These are phyloP conservation scores for Apostasia shenzhenica DNA, from an alignment of 106 monocot genomes.

Conservation along the genomic window DNA sequence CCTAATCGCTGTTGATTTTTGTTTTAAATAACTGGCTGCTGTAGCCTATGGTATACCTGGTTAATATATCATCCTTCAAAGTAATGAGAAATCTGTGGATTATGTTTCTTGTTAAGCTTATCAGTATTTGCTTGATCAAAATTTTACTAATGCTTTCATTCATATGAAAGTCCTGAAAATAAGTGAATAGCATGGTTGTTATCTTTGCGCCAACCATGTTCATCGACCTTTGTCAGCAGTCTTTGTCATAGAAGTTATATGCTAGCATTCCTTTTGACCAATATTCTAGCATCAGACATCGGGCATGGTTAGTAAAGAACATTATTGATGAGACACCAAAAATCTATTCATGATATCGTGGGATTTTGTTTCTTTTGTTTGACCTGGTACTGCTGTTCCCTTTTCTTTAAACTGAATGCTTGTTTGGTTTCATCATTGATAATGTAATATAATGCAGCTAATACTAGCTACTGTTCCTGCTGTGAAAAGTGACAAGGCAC, in stretches of 20 bases:
- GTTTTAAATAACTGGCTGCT: background rate
- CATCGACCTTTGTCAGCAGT: no score
- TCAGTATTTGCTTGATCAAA: no score
- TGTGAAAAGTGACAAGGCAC: constrained; percentile 30
- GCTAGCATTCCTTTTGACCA: no score
- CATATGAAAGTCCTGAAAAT: no score
- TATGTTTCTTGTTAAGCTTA: no score
- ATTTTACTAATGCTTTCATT: no score
- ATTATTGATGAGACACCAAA: background rate
- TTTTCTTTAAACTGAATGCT: background rate
- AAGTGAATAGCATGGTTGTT: no score
- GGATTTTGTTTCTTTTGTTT: background rate
- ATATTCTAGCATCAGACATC: background rate
- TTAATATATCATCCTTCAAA: constrained; percentile 5
- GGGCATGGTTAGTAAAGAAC: background rate
- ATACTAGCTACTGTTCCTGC: constrained; percentile 54
- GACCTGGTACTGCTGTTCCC: background rate
- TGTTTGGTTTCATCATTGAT: background rate
- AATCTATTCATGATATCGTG: background rate
- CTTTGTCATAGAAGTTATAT: no score
- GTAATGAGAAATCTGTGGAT: background rate
- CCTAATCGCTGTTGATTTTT: background rate
- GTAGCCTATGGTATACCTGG: background rate
- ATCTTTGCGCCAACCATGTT: no score
- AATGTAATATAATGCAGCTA: constrained; percentile 39